These are phyloP conservation scores for Penicillium turbatum DNA, from an alignment of 495 filamentous ascomycete species.

Conservation along the genomic window DNA sequence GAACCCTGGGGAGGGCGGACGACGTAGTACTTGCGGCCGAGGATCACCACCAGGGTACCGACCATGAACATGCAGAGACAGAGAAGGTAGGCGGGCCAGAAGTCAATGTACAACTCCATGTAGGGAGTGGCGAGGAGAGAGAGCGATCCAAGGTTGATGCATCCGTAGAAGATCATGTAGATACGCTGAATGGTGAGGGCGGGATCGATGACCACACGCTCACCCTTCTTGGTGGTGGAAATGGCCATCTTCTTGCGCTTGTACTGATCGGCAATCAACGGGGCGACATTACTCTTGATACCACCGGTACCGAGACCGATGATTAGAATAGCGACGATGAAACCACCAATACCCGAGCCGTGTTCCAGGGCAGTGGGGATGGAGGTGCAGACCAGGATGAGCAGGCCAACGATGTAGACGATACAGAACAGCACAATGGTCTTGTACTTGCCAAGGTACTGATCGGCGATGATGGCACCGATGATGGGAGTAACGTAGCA, in stretches of 20 bases:
- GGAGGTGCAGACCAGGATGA: slow-evolving; percentile 48
- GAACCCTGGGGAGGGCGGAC: slow-evolving; percentile 61
- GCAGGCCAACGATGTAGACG: slow-evolving; percentile 45
- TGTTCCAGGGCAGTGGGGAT: slow-evolving; percentile 42
- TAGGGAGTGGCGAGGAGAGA: slow-evolving; percentile 61
- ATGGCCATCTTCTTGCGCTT: slow-evolving; percentile 59
- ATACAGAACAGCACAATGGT: slow-evolving; percentile 58
- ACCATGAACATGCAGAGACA: slow-evolving; percentile 57
- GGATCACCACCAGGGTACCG: slow-evolving; percentile 48
- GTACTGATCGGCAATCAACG: slow-evolving; percentile 68
- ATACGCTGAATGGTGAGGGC: slow-evolving; percentile 69
- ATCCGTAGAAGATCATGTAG: slow-evolving; percentile 69
- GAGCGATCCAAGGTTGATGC: slow-evolving; percentile 73
- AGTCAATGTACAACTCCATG: slow-evolving; percentile 63
- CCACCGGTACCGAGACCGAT: slow-evolving; percentile 57
- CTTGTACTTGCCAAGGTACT: slow-evolving; percentile 65
- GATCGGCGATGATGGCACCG: slow-evolving; percentile 59
- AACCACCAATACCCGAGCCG: slow-evolving; percentile 47
- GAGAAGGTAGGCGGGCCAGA: slow-evolving; percentile 73
- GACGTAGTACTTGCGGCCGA: slow-evolving; percentile 55
- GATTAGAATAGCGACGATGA: slow-evolving; percentile 44
- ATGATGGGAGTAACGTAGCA: slow-evolving; percentile 55
- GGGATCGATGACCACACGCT: slow-evolving; percentile 72
- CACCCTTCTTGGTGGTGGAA: slow-evolving; percentile 53
- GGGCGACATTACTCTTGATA: slow-evolving; percentile 67